Base-by-base conservation (phyloP, 768 basidiomycete genomes). In the Leccinum boreale region DNA sequence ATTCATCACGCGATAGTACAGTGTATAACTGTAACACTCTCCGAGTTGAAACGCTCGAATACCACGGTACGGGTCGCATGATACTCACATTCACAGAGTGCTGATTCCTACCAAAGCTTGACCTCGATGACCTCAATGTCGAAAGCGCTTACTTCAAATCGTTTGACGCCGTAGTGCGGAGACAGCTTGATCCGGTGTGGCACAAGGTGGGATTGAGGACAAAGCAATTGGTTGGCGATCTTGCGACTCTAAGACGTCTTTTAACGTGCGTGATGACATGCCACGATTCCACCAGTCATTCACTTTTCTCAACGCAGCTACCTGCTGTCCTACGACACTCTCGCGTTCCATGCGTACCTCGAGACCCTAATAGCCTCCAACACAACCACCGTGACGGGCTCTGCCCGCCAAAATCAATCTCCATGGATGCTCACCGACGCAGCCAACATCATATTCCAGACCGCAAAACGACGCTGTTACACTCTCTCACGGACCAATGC, bases 351-450 rank as follows among this genome's bases (percentile, higher is more conserved):
- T 58, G 85, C 86, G 0, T 97, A 95, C 72, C 84, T 98, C 47
- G 95, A 98, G 70, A 90, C 90, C 2, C 80, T 98, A 52, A 80
- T 89, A 42, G 85, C 83, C 1, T 84, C 88, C 17, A 83, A 84
- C 62, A 75, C 82, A 0, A 74, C 74, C 1, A 77, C 76, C 6
- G 66, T 72, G 0, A 72, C 80, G 3, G 88, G 90, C 10, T 75
- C 74, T 17, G 67, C 78, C 15, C 82, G 84, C 53, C 82, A 86
- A 59, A 80, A 93, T 59, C 87, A 86, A 57, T 87, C 86, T 3
- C 90, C 89, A 3, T 93, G 93, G 97, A 85, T 98, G 73, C 84
- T 94, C 54, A 94, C 92, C 5, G 93, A 97, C 61, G 88, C 94
- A 0, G 95, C 95, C 10, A 86, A 95, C 64, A 78, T 85, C 26